phyloP scores from a whole-genome alignment of 139 green algal genomes.

The Chlorella sorokiniana region DNA sequence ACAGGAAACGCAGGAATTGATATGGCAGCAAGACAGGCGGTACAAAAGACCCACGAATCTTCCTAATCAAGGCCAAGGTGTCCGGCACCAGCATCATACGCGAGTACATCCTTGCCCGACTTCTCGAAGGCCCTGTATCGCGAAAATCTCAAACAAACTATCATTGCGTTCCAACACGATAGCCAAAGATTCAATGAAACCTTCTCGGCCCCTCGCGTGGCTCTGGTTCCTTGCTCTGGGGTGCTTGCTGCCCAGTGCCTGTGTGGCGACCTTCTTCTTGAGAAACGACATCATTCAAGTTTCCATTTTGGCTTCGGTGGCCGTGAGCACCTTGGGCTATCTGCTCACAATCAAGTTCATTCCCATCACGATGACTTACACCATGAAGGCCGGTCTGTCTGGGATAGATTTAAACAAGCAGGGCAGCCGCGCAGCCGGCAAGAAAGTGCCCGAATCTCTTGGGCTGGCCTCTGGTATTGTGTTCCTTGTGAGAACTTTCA shows the following conservation, averaged over 20 bases:
- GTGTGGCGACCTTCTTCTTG: neutral
- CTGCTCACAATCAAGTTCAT: constrained; percentile 69
- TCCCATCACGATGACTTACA: constrained; percentile 56
- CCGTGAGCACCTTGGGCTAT: constrained; percentile 70
- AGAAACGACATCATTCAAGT: constrained; percentile 6
- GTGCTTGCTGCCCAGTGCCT: neutral
- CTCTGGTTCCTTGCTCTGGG: neutral
- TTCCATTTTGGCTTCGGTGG: constrained; percentile 20
- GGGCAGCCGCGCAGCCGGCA: constrained; percentile 71
- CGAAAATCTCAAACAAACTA: too few relatives aligned
- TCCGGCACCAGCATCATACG: too few relatives aligned
- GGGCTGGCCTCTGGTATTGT: constrained; percentile 91
- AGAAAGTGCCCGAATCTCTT: constrained; percentile 84
- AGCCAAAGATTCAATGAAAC: too few relatives aligned
- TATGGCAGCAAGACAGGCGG: too few relatives aligned
- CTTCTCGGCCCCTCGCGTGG: neutral
- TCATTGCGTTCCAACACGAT: too few relatives aligned
- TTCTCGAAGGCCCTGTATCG: too few relatives aligned
- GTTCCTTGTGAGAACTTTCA: constrained; percentile 65
- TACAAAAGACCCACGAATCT: too few relatives aligned
- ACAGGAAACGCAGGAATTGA: too few relatives aligned
- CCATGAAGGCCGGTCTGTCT: constrained; percentile 67
- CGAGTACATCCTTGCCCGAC: too few relatives aligned
- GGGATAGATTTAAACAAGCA: constrained; percentile 94
- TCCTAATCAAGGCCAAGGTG: too few relatives aligned